Evolutionary conservation across 2,329 filamentous ascomycete species (phyloP).

Genomic region (Venturia nashicola): DNA sequence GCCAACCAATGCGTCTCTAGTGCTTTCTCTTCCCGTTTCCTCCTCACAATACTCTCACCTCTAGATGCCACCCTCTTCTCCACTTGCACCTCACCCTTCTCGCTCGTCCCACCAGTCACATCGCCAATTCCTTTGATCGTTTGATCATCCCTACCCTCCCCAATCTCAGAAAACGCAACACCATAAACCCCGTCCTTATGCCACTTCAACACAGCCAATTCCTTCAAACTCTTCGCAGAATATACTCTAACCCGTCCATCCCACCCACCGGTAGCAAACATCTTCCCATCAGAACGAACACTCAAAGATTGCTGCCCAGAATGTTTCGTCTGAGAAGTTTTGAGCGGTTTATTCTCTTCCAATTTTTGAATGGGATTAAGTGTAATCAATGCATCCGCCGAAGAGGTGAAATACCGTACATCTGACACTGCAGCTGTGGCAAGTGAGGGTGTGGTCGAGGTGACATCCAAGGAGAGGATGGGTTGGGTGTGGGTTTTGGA

Average conservation of each 20-base stretch:
- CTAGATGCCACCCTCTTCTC: neutral
- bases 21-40: slow-evolving; percentile 38
- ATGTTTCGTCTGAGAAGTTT: slow-evolving; percentile 66
- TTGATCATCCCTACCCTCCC: neutral
- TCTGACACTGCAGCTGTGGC: slow-evolving; percentile 16
- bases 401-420: slow-evolving; percentile 60
- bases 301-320: slow-evolving; percentile 74
- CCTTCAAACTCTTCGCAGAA: slow-evolving; percentile 64
- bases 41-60: slow-evolving; percentile 17
- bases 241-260: slow-evolving; percentile 75
- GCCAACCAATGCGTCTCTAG: slow-evolving; percentile 76
- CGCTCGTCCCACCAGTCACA: neutral
- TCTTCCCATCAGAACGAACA: slow-evolving; percentile 65
- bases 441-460: slow-evolving; percentile 15
- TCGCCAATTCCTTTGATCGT: neutral
- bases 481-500: slow-evolving; percentile 65
- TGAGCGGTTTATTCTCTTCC: slow-evolving; percentile 33
- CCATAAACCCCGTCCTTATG: slow-evolving; percentile 81
- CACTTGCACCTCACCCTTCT: neutral
- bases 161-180: slow-evolving; percentile 52
- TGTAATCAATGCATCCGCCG: slow-evolving; percentile 67
- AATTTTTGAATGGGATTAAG: slow-evolving; percentile 55
- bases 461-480: slow-evolving; percentile 50
- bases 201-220: slow-evolving; percentile 89
- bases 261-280: slow-evolving; percentile 91